A percentile compares a stretch with the other conserved stretches of the same genome.
Conservation (phyloP, 805 yeast genomes). For the Candida namnaoensis region DNA sequence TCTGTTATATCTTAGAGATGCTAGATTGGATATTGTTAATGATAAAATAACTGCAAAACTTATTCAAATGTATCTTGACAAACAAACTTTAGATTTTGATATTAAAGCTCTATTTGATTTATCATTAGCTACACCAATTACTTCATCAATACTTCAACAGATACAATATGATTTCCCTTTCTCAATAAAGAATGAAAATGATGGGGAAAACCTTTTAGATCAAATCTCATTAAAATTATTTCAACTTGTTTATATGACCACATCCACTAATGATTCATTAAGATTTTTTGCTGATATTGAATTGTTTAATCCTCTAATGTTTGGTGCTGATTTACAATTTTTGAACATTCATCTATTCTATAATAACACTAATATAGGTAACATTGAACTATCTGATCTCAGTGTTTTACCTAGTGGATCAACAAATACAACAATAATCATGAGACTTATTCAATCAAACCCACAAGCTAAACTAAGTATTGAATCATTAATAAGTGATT, state of each 20-base stretch:
- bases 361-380: constrained; percentile 27
- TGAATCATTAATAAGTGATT: constrained; percentile 27
- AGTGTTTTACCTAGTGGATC: constrained; percentile 10
- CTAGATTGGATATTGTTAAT: constrained; percentile 13
- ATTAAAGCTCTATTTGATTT: constrained; percentile 9
- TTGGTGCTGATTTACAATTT: constrained; percentile 16
- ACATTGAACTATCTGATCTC: constrained; percentile 16
- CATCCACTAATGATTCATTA: constrained; percentile 17
- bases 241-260: constrained; percentile 15
- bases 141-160: constrained; percentile 12
- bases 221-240: constrained; percentile 2
- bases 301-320: constrained; percentile 24
- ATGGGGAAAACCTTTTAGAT: background rate
- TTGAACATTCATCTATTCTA: constrained; percentile 20
- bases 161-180: constrained; percentile 3
- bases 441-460: constrained; percentile 12
- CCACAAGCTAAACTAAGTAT: constrained; percentile 11
- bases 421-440: constrained; percentile 7
- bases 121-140: constrained; percentile 15
- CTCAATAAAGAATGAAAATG: constrained; percentile 1
- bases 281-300: constrained; percentile 22
- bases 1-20: constrained; percentile 5
- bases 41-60: constrained; percentile 4
- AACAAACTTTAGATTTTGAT: constrained; percentile 2
- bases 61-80: constrained; percentile 2